Evolutionary conservation across 2,329 filamentous ascomycete genomes (phyloP).

Genomic region (Paecilomyces sp.): DNA sequence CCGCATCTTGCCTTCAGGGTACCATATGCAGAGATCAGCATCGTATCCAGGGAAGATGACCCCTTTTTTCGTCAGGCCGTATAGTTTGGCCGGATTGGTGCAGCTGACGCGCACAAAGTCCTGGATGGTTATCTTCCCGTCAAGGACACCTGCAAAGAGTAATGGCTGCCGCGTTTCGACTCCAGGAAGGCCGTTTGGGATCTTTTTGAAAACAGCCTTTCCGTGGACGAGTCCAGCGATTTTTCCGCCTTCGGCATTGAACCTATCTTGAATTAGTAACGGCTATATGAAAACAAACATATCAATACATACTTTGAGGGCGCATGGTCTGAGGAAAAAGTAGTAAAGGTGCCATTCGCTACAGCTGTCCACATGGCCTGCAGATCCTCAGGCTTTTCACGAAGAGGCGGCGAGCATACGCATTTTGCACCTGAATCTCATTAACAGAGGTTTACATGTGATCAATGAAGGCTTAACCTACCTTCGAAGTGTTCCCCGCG

Average conservation of each 20-base stretch:
- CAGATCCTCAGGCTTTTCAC: conserved; percentile 42
- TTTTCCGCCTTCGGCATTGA: conserved; percentile 4
- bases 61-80: conserved; percentile 48
- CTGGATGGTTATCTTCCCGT: conserved; percentile 19
- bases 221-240: conserved; percentile 3
- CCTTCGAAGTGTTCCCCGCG: background rate
- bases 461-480: background rate
- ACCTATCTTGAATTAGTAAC: background rate
- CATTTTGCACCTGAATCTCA: conserved; percentile 41
- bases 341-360: conserved; percentile 48
- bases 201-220: conserved; percentile 14
- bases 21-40: conserved; percentile 54
- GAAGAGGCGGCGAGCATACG: conserved; percentile 47
- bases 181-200: conserved; percentile 52
- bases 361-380: conserved; percentile 47
- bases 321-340: conserved; percentile 45
- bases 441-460: conserved; percentile 29
- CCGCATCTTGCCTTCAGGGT: conserved; percentile 32
- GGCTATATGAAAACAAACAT: background rate
- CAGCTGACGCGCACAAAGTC: conserved; percentile 5
- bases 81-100: conserved; percentile 38
- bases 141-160: conserved; percentile 13
- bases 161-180: conserved; percentile 51
- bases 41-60: conserved; percentile 45
- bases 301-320: conserved; percentile 21